Evolutionary conservation across 106 monocot species (phyloP).

Genomic region (Dendrobium catenatum): DNA sequence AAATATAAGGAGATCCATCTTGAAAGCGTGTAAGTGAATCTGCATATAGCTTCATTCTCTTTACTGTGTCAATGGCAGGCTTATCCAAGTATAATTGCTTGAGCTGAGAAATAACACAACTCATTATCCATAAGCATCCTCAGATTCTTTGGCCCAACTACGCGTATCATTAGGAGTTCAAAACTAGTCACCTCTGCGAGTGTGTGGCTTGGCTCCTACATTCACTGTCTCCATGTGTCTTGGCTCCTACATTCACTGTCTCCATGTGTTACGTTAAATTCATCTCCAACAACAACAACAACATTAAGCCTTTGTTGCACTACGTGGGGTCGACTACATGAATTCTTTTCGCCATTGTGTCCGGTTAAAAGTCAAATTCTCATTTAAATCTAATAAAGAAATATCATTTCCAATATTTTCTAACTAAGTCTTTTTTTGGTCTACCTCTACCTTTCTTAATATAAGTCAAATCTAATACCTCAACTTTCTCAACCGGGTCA

Average conservation of each 20-base stretch:
- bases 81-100: conserved; percentile 48
- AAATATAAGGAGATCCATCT: conserved; percentile 84
- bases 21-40: conserved; percentile 77
- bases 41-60: conserved; percentile 50
- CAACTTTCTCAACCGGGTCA: too few species aligned
- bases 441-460: too few species aligned
- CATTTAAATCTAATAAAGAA: too few species aligned
- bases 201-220: background rate
- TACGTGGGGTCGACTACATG: too few species aligned
- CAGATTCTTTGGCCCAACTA: conserved; percentile 41
- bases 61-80: background rate
- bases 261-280: background rate
- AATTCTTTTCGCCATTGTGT: too few species aligned
- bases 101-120: conserved; percentile 34
- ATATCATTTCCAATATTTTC: too few species aligned
- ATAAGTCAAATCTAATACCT: too few species aligned
- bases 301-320: too few species aligned
- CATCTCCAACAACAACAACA: background rate
- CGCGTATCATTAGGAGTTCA: conserved; percentile 37
- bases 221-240: too few species aligned
- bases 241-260: background rate
- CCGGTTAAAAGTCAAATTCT: too few species aligned
- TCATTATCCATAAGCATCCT: conserved; percentile 50
- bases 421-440: too few species aligned
- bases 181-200: conserved; percentile 2